phyloP scores from a whole-genome alignment of 768 basidiomycete species.

The Rhizopogon vinicolor region DNA sequence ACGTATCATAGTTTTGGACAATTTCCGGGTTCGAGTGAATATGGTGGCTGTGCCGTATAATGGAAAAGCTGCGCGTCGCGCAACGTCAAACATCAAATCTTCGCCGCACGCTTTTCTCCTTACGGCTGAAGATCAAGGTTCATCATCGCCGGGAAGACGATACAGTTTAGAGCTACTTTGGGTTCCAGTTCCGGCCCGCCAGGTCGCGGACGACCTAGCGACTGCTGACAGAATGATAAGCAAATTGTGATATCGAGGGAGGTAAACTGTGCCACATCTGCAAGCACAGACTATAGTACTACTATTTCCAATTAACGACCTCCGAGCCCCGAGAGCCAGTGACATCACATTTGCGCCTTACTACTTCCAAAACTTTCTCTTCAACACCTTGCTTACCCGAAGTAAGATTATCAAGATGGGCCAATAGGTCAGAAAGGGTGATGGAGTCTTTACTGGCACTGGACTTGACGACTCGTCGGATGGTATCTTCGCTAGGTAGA shows the following conservation, averaged over 20 bases:
- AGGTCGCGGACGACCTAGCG: neutral
- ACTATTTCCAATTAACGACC: slow-evolving; percentile 18
- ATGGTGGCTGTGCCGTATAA: slow-evolving; percentile 15
- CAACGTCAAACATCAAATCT: slow-evolving; percentile 25
- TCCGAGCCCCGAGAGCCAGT: slow-evolving; percentile 43
- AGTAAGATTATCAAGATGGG: slow-evolving; percentile 15
- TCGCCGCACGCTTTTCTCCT: slow-evolving; percentile 1
- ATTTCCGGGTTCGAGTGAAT: slow-evolving; percentile 4
- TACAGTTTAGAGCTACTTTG: neutral
- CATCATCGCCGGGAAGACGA: neutral
- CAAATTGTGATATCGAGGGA: neutral
- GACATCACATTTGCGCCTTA: slow-evolving; percentile 60
- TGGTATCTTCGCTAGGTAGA: slow-evolving; percentile 76
- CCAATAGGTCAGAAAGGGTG: slow-evolving; percentile 17
- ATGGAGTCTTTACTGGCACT: slow-evolving; percentile 37
- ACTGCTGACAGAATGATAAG: neutral
- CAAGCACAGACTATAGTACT: slow-evolving; percentile 1
- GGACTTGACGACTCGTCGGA: slow-evolving; percentile 53
- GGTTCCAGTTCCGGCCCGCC: neutral
- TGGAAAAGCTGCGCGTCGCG: slow-evolving; percentile 15
- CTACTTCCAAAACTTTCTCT: slow-evolving; percentile 77
- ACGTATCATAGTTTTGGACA: slow-evolving; percentile 12
- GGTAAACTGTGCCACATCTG: neutral
- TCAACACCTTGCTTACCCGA: slow-evolving; percentile 51
- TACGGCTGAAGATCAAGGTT: slow-evolving; percentile 3